Base-by-base conservation (phyloP, 352 stramenopile genomes). In the Thalassiosira mediterranea region DNA sequence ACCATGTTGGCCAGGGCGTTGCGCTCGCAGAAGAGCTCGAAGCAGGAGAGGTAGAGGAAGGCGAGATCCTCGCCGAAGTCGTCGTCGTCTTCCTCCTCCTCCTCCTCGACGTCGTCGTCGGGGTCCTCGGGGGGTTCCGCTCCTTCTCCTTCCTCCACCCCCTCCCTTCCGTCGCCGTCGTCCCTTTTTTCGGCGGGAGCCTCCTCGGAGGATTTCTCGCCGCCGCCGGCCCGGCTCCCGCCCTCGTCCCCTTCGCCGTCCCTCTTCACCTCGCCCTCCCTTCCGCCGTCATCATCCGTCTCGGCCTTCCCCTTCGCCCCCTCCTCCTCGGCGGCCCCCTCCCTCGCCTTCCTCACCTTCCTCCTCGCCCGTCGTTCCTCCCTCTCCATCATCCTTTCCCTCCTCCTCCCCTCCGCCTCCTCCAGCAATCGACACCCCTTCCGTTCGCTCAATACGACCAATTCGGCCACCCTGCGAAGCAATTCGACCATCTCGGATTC, bases 1-100 rank as follows among this genome's bases (percentile, higher is more conserved):
- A 90, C 77, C 68, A 91, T 88, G 0, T 74, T 75, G 1, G 54
- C 59, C 11, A 93, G 54, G 15, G 68, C 81, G 63, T 91, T 86
- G 23, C 76, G 53, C 66, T 93, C 87, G 76, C 88, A 90, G 49
- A 93, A 93, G n/a, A 77, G 67, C 66, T 93, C 85, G 72, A 91
- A 93, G 19, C 72, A 17, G 23, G 79, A 73, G 15, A 81, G 48
- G 42, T 83, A 76, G 23, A 54, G 72, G 52, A 38, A 46, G 15
- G 72, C 56, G 10, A 31, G n/a, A 23, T 64, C 60, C 34, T 72
- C 70, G 34, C 66, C 58, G 34, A 71, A 48, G 29, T 62, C 62
- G 23, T 57, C 17, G 26, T 46, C 31, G n/a, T 74, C 28, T 1
- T 49, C 37, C 10, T 70, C 23, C 21, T 64, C 31, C 23, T 47